Evolutionary conservation across 1,284 basidiomycete species (phyloP).

Genomic region (Tremellales sp.): DNA sequence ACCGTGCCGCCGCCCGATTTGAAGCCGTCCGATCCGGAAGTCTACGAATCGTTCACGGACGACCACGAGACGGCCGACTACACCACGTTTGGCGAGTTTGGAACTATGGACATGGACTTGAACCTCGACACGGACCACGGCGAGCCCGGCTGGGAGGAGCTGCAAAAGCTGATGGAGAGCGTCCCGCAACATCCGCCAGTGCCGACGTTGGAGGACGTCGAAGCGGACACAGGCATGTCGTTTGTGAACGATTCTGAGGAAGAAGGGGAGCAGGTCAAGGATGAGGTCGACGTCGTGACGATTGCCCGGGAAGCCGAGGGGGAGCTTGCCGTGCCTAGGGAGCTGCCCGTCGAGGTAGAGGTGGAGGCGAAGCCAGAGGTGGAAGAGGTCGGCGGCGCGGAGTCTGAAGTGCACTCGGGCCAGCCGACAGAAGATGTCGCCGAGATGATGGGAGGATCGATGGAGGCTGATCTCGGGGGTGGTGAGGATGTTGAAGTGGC

Average conservation of each 20-base stretch:
- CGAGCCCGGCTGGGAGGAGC: slow-evolving; percentile 31
- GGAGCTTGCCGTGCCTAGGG: slow-evolving; percentile 7
- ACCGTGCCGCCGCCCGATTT: neutral
- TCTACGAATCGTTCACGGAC: slow-evolving; percentile 7
- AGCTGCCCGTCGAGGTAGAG: no score
- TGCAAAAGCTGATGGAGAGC: slow-evolving; percentile 24
- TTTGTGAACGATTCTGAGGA: no score
- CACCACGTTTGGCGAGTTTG: slow-evolving; percentile 27
- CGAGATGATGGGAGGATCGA: neutral
- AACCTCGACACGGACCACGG: slow-evolving; percentile 10
- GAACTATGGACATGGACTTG: slow-evolving; percentile 32
- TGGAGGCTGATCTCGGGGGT: neutral
- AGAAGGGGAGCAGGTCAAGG: neutral
- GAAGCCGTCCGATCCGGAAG: slow-evolving; percentile 1
- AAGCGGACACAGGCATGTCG: no score
- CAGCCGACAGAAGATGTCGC: slow-evolving; percentile 6
- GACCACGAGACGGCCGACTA: slow-evolving; percentile 5
- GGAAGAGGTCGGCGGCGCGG: no score
- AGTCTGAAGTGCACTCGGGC: no score
- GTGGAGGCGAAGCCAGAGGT: neutral
- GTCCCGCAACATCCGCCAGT: neutral
- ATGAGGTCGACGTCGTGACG: slow-evolving; percentile 2
- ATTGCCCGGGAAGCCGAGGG: slow-evolving; percentile 15
- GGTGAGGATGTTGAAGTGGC: no score
- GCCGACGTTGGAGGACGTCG: neutral